Evolutionary conservation across 345 rosid genomes (phyloP).

Genomic region (Kernera saxatilis): DNA sequence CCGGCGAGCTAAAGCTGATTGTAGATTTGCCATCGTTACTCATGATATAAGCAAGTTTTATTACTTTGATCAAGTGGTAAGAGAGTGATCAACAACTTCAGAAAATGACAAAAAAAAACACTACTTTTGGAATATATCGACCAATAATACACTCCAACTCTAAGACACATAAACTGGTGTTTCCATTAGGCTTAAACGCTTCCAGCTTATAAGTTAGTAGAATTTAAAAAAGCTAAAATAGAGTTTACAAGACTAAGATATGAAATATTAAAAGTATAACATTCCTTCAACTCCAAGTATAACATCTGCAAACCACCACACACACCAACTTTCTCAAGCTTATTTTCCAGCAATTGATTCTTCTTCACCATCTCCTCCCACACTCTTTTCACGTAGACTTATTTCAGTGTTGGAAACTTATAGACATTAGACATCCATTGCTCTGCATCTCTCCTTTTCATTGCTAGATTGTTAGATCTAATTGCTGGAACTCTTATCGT

Average conservation of each 20-base stretch:
- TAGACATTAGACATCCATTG: slow-evolving; percentile 37
- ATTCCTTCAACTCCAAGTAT: slow-evolving; percentile 12
- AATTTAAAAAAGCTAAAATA: not conserved
- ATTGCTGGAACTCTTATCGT: slow-evolving; percentile 37
- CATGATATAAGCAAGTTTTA: not conserved
- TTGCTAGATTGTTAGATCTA: no score
- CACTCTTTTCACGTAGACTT: no score
- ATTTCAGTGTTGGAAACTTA: no score
- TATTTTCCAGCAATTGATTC: slow-evolving; percentile 48
- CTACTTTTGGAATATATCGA: not conserved
- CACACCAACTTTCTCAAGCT: slow-evolving; percentile 53
- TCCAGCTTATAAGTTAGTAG: not conserved
- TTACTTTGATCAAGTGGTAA: not conserved
- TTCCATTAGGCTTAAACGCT: no score
- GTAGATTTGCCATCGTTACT: not conserved
- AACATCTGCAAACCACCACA: slow-evolving; percentile 61
- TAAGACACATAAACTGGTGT: not conserved
- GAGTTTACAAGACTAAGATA: not conserved
- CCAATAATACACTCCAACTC: not conserved
- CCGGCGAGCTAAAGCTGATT: not conserved
- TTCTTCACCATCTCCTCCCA: slow-evolving; percentile 79
- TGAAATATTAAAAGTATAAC: not conserved
- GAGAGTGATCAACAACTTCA: not conserved
- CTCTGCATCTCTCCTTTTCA: slow-evolving; percentile 31
- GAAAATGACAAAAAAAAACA: not conserved